These are phyloP conservation scores for Polymyxa betae DNA, from an alignment of 208 protist genomes.

Conservation along the genomic window DNA sequence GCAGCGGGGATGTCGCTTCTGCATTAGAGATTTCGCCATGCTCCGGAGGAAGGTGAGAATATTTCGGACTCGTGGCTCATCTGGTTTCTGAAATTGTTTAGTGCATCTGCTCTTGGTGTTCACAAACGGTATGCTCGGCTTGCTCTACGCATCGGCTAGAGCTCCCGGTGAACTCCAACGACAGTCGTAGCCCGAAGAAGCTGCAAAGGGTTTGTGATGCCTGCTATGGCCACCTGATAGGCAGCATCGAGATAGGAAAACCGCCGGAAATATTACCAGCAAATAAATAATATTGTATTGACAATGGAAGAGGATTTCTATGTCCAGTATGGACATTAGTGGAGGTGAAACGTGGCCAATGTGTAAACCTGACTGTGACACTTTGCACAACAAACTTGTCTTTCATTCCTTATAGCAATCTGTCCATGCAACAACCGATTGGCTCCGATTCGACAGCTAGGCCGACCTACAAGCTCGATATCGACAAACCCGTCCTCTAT, in stretches of 20 bases:
- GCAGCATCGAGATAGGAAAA: slow-evolving; percentile 36
- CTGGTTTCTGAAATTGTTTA: neutral
- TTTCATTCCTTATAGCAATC: too few species aligned
- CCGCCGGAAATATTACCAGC: neutral
- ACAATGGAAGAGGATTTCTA: too few species aligned
- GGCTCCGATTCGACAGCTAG: too few species aligned
- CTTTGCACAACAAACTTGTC: too few species aligned
- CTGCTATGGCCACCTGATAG: slow-evolving; percentile 12
- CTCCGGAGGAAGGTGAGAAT: slow-evolving; percentile 3
- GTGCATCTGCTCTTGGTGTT: slow-evolving; percentile 23
- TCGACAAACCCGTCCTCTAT: slow-evolving; percentile 25
- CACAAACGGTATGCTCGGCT: slow-evolving; percentile 25
- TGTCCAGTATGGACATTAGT: too few species aligned
- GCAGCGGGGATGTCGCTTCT: slow-evolving; percentile 44
- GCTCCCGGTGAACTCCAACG: neutral
- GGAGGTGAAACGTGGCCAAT: too few species aligned
- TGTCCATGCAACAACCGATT: too few species aligned
- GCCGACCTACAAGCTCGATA: slow-evolving; percentile 24
- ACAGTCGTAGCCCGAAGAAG: slow-evolving; percentile 34
- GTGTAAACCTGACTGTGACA: too few species aligned
- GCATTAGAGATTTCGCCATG: slow-evolving; percentile 25
- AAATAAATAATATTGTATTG: neutral
- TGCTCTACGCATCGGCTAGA: slow-evolving; percentile 36
- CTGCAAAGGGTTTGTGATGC: slow-evolving; percentile 30
- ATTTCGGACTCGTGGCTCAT: neutral